A percentile compares a stretch with the other conserved stretches of the same genome.
Evolutionary conservation across 75 land plant species (phyloP).

Genomic region (Pinus taeda): DNA sequence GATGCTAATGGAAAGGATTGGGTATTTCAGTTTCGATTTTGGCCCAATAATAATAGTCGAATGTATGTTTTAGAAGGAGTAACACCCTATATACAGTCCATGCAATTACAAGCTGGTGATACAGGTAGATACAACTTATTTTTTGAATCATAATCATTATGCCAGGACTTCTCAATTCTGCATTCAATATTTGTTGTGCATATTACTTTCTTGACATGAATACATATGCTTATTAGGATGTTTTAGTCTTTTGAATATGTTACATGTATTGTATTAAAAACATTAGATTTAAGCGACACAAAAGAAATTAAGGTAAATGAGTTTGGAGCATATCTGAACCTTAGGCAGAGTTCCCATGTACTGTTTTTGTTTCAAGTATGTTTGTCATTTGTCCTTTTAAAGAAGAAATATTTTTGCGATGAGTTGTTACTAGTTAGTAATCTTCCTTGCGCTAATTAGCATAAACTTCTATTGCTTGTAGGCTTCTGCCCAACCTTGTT

Average conservation of each 20-base stretch:
- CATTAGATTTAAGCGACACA: too few species aligned
- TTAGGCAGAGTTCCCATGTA: not conserved
- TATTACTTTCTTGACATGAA: too few species aligned
- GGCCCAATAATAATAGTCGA: constrained; percentile 84
- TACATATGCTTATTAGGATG: too few species aligned
- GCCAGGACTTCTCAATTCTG: not conserved
- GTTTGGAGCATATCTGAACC: not conserved
- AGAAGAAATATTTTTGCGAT: not conserved
- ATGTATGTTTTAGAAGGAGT: constrained; percentile 81
- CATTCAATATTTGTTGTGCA: not conserved
- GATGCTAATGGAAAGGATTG: constrained; percentile 81
- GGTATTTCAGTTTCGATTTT: constrained; percentile 86
- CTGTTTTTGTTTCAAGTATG: not conserved
- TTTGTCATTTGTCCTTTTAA: not conserved
- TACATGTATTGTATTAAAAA: too few species aligned
- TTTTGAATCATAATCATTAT: not conserved
- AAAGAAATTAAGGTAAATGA: not conserved
- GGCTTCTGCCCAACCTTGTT: not conserved
- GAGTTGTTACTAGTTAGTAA: not conserved
- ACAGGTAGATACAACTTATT: constrained; percentile 44
- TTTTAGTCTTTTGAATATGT: too few species aligned
- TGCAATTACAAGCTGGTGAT: constrained; percentile 93
- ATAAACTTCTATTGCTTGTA: not conserved
- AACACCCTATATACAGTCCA: constrained; percentile 69
- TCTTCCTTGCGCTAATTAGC: not conserved